Evolutionary conservation across 2,329 filamentous ascomycete genomes (phyloP).

Genomic region (Exophiala oligosperma): DNA sequence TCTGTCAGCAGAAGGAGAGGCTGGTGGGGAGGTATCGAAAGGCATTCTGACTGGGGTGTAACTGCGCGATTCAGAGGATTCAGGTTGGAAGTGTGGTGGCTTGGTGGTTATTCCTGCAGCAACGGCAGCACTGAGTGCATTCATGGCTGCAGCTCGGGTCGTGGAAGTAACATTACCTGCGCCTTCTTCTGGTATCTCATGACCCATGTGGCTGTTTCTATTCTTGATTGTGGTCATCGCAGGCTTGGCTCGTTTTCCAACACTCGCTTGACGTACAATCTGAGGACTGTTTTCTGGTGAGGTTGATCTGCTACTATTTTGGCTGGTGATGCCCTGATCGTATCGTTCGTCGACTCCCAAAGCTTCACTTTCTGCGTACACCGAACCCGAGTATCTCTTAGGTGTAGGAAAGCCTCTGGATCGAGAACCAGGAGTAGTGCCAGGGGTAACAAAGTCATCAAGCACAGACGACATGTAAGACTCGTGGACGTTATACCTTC

Average conservation of each 20-base stretch:
- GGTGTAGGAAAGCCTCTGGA: slow-evolving; percentile 22
- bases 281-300: slow-evolving; percentile 23
- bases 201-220: slow-evolving; percentile 29
- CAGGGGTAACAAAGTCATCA: slow-evolving; percentile 19
- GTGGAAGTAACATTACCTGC: slow-evolving; percentile 1
- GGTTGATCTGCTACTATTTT: slow-evolving; percentile 1
- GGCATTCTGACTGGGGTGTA: slow-evolving; percentile 24
- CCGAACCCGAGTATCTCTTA: slow-evolving; percentile 21
- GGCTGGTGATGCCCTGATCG: slow-evolving; percentile 3
- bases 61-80: slow-evolving; percentile 16
- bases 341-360: slow-evolving; percentile 17
- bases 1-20: slow-evolving; percentile 19
- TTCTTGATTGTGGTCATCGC: slow-evolving; percentile 42
- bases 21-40: slow-evolving; percentile 22
- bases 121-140: slow-evolving; percentile 25
- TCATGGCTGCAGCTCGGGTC: slow-evolving; percentile 23
- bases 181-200: slow-evolving; percentile 20
- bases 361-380: slow-evolving; percentile 24
- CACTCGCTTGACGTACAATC: slow-evolving; percentile 43
- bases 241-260: slow-evolving; percentile 43
- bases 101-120: slow-evolving; percentile 19
- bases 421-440: slow-evolving; percentile 18
- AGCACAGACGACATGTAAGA: slow-evolving; percentile 26
- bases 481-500: slow-evolving; percentile 20
- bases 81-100: slow-evolving; percentile 3